These are phyloP conservation scores for Vachellia collinsii DNA, from an alignment of 306 rosid species.

Conservation along the genomic window DNA sequence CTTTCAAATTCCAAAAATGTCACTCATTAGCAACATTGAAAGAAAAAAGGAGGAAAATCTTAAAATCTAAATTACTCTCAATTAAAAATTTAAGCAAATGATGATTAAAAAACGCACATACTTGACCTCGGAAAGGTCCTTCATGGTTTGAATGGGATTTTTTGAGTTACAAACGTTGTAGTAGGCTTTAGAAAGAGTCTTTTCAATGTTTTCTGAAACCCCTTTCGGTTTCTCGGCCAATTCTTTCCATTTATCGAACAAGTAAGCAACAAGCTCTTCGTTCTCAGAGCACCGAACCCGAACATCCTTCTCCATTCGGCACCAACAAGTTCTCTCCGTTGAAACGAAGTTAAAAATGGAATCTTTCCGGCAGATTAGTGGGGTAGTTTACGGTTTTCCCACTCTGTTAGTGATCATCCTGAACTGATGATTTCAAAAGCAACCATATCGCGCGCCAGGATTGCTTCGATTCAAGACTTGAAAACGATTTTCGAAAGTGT, in stretches of 20 bases:
- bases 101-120: slow-evolving; percentile 34
- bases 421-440: neutral
- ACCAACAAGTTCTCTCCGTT: neutral
- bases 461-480: neutral
- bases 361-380: neutral
- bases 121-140: slow-evolving; percentile 80
- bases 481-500: neutral
- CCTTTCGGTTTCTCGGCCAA: slow-evolving; percentile 73
- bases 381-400: slow-evolving; percentile 26
- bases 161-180: slow-evolving; percentile 68
- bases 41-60: neutral
- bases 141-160: slow-evolving; percentile 64
- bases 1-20: slow-evolving; percentile 9
- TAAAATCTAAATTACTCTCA: neutral
- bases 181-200: slow-evolving; percentile 80
- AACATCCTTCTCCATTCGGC: slow-evolving; percentile 55
- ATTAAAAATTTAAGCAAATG: neutral
- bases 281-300: slow-evolving; percentile 66
- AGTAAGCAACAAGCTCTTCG: slow-evolving; percentile 58
- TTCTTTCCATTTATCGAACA: slow-evolving; percentile 73
- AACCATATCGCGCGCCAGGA: slow-evolving; percentile 41
- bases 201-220: slow-evolving; percentile 66
- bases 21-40: neutral
- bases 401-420: neutral
- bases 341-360: neutral